A percentile compares a stretch with the other conserved stretches of the same genome.
Evolutionary conservation across 2,329 filamentous ascomycete genomes (phyloP).

Genomic region (Paecilomyces niveus): DNA sequence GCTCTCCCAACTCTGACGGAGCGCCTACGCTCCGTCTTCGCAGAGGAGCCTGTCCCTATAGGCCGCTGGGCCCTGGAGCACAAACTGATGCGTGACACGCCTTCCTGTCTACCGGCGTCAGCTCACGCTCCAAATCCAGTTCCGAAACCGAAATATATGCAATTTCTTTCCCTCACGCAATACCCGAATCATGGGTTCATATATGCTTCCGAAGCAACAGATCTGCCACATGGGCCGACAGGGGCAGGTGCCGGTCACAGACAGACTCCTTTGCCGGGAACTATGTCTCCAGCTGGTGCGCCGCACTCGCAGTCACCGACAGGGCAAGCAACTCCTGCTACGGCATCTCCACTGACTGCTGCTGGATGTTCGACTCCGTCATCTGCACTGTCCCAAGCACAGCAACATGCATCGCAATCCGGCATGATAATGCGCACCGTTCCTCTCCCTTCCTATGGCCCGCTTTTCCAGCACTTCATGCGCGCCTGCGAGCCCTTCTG

Average conservation of each 20-base stretch:
- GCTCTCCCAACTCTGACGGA: conserved; percentile 27
- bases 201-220: conserved; percentile 27
- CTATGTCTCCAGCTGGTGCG: conserved; percentile 1
- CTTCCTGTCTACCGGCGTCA: conserved; percentile 30
- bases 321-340: not conserved
- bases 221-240: conserved; percentile 2
- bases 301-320: not conserved
- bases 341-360: no score
- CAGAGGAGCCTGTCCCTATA: conserved; percentile 26
- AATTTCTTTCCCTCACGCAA: conserved; percentile 36
- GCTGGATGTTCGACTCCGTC: not conserved
- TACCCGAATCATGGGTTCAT: conserved; percentile 34
- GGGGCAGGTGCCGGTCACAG: conserved; percentile 3
- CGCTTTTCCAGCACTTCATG: conserved; percentile 34
- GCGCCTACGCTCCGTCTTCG: conserved; percentile 29
- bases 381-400: not conserved
- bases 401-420: conserved; percentile 3
- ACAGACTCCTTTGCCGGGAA: conserved; percentile 9
- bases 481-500: conserved; percentile 37
- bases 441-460: conserved; percentile 24
- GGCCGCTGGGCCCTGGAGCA: conserved; percentile 36
- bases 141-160: conserved; percentile 31
- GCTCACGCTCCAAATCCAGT: conserved; percentile 20
- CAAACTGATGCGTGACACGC: conserved; percentile 37
- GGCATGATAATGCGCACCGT: conserved; percentile 34